Evolutionary conservation across 2,329 filamentous ascomycete genomes (phyloP), one percentile per base, ranked within the genome.

Genomic region (Monosporascus sp.): DNA sequence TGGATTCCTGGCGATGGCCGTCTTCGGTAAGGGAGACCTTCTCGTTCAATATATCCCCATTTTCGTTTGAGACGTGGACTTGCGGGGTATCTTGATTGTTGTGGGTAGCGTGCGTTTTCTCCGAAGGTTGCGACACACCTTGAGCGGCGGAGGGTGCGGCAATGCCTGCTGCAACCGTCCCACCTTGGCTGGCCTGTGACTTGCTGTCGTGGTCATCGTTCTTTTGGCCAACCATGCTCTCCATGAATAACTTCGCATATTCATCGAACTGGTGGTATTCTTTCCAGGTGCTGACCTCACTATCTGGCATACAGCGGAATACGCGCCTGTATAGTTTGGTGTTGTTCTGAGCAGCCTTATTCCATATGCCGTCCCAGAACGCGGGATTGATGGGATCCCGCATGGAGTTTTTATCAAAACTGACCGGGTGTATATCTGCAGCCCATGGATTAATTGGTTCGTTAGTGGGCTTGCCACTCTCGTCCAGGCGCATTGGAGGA

Each of bases 261-360:
- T 85, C 80, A 51, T 82, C 79, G 65, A 88, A 96, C 60, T 95
- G 88, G 58, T 89, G 87, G 71, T 99, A 99, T 58, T 96, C 89
- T 60, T 88, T 86, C 94, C 94, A 99, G 44, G 88, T 93, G 58
- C 85, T 87, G 25, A 96, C 94, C 66, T 97, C 90, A 50, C 86
- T 97, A 68, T 99, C 94, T 1, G 94, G 94, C 89, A 96, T 95
- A 71, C 92, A 97, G 47, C 92, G 86, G 76, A 99, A 99, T 8
- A 99, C 93, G 56, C 88, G 85, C 35, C 94, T 88, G 74, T 89
- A 99, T 48, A 99, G 81, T 67, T 91, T 93, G 3, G 94, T 99
- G 69, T 99, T 99, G 75, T 97, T 97, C 58, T 88, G 85, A 1
- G 94, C 94, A 50, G 91, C 85, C 18, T 85, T 80, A 59, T 87